Evolutionary conservation across 371 early-diverging fungal species (phyloP).

Genomic region (Mucor piriformis): DNA sequence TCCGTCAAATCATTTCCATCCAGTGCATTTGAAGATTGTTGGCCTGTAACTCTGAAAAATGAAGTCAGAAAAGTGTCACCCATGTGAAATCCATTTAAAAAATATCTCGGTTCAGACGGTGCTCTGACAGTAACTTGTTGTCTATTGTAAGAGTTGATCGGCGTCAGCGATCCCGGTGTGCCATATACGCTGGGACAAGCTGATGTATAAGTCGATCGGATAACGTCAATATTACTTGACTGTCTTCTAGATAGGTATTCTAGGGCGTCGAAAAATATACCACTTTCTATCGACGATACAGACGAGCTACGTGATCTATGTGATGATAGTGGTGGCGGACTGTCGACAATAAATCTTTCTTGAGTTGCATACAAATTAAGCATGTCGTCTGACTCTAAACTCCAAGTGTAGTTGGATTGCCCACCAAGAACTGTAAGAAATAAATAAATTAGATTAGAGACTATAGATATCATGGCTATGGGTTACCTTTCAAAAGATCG

Average conservation of each 20-base stretch:
- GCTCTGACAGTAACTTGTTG: constrained; percentile 10
- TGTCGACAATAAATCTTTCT: constrained; percentile 5
- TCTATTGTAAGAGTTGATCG: constrained; percentile 12
- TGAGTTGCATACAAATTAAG: constrained; percentile 41
- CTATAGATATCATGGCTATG: too few relatives aligned
- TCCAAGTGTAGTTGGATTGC: constrained; percentile 41
- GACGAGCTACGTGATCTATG: constrained; percentile 27
- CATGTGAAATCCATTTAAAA: constrained; percentile 42
- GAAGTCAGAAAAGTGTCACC: constrained; percentile 45
- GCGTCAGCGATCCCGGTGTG: constrained; percentile 35
- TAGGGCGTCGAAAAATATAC: constrained; percentile 42
- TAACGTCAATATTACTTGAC: not conserved
- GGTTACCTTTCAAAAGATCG: constrained; percentile 38
- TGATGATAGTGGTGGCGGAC: not conserved
- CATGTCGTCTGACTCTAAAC: constrained; percentile 34
- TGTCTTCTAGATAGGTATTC: constrained; percentile 12
- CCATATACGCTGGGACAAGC: constrained; percentile 28
- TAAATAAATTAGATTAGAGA: not conserved
- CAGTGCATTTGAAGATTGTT: constrained; percentile 3
- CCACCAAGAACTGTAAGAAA: constrained; percentile 43
- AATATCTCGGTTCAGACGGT: constrained; percentile 24
- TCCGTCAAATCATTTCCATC: constrained; percentile 19
- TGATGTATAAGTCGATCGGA: constrained; percentile 13
- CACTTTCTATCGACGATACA: constrained; percentile 3
- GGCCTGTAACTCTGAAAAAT: constrained; percentile 20